Evolutionary conservation across 768 basidiomycete genomes (phyloP), one percentile per base, ranked within the genome.

Genomic region (Holtermannia corniformis): DNA sequence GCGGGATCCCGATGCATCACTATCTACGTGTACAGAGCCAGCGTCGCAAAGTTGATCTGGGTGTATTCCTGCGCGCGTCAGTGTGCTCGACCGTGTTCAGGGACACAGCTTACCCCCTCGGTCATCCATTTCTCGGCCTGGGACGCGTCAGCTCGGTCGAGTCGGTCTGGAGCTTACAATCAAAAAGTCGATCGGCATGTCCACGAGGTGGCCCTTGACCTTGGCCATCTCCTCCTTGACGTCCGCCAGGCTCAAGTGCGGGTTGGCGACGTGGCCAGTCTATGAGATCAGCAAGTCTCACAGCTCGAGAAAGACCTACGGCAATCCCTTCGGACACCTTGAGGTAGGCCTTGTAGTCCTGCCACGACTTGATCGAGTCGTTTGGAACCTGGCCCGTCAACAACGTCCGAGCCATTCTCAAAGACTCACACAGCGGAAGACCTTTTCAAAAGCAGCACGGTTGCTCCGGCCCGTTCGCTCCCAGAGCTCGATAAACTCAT

Each of bases 401-500:
- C 21, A 47, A 19, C 7, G 45, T 13, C 45, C 24, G 13, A n/a
- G 13, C 37, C 49, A 48, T 44, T 54, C 25, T 25, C 16, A 28
- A n/a, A 23, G 10, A 58, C 52, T 48, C 14, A 88, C 81, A n/a
- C 86, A 83, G 40, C 82, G 78, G 77, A 93, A 95, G 25, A 91
- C 62, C 73, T 88, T 86, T 3, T 85, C 83, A 61, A 89, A 93
- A 51, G 91, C 78, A 67, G 86, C 84, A 50, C 87, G 77, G 68
- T 96, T 96, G 74, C 73, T 79, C 54, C 78, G 77, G 16, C 89
- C 91, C 0, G 86, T 90, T 28, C 75, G 76, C 40, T 76, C 78
- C 82, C 83, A 84, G 4, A 90, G 73, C 5, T 74, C 55, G 4
- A 79, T 61, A 19, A 82, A 82, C 41, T 74, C 70, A n/a, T 82